Evolutionary conservation across 108 stramenopile species (phyloP), one percentile per base, ranked within the genome.

Genomic region (Nitzschia sp.): DNA sequence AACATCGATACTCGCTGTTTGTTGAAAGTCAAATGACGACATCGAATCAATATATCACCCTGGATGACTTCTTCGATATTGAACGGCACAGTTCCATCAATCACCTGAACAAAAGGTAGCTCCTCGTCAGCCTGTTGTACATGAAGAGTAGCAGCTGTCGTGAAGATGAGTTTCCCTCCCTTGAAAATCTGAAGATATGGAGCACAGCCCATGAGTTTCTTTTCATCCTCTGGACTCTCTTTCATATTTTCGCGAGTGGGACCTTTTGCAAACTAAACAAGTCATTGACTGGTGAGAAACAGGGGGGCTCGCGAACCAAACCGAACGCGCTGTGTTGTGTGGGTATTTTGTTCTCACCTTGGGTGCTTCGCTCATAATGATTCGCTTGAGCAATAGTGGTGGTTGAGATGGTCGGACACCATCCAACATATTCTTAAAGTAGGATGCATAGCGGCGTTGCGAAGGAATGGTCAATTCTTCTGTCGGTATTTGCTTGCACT

Each of bases 101-200:
- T 38, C 0, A 72, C 70, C 2, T 80, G 53, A 46, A 83, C 81
- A 72, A 91, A 91, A 21, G 83, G 88, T 0, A 94, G 66, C 30
- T 87, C 88, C 48, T 89, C 83, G 19, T 84, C 69, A 9, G 63
- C 34, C 61, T 87, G 89, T 9, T 85, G 68, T 16, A 80, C 79
- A 57, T 84, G 75, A 28, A 87, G 74, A 2, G 76, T 72, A 3
- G 91, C 92, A 15, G 88, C 85, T 3, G 96, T 86, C 5, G 94
- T 96, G 48, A 82, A 86, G 16, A 97, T 65, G 4, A 97, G 80
- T 69, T 81, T 72, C 11, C 97, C 97, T 1, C 84, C 92, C 77
- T 97, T 96, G 82, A 97, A 99, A 22, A 98, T 67, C 76, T 98
- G 97, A 22, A 99, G 62, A 68, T 97, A 98, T 30, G 98, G 98